Evolutionary conservation across 805 yeast species (phyloP).

Genomic region (Sugiyamaella boreocaroliniensis): DNA sequence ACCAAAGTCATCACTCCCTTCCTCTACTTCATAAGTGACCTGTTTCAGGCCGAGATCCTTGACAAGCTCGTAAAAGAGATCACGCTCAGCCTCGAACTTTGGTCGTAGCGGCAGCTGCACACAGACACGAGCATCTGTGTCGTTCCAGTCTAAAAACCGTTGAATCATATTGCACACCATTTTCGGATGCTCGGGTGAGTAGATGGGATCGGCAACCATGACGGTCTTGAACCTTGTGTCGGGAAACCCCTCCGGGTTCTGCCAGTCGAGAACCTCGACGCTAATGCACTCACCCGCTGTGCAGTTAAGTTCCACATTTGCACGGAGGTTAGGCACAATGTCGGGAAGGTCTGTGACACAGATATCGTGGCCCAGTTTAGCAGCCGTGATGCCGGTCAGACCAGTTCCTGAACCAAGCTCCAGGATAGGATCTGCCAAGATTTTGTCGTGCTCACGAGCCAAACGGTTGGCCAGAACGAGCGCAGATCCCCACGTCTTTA

Average conservation of each 20-base stretch:
- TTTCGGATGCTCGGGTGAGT: constrained; percentile 72
- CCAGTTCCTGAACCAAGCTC: constrained; percentile 98
- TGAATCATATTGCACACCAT: constrained; percentile 60
- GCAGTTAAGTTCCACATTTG: constrained; percentile 51
- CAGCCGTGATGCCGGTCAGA: constrained; percentile 68
- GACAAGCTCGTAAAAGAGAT: constrained; percentile 50
- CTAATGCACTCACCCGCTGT: constrained; percentile 16
- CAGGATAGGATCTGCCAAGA: constrained; percentile 25
- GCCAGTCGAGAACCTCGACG: constrained; percentile 72
- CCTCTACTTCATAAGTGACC: constrained; percentile 39
- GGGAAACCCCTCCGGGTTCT: constrained; percentile 39
- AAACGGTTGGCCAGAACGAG: constrained; percentile 57
- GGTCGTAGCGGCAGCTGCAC: constrained; percentile 72
- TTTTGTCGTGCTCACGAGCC: constrained; percentile 5
- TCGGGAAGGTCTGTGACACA: constrained; percentile 72
- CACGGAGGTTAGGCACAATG: constrained; percentile 59
- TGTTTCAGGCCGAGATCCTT: constrained; percentile 29
- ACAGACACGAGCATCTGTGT: constrained; percentile 41
- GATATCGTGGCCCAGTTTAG: constrained; percentile 44
- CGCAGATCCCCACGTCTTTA: constrained; percentile 96
- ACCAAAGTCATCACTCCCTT: constrained; percentile 86
- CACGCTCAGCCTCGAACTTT: constrained; percentile 60
- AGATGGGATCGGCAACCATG: constrained; percentile 81
- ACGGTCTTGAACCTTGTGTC: constrained; percentile 45
- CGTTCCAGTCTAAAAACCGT: constrained; percentile 35